Percentiles rank a stretch among this genome's conserved stretches.
Conservation (phyloP, 2,329 filamentous ascomycete species). For the Paramyrothecium sp. region DNA sequence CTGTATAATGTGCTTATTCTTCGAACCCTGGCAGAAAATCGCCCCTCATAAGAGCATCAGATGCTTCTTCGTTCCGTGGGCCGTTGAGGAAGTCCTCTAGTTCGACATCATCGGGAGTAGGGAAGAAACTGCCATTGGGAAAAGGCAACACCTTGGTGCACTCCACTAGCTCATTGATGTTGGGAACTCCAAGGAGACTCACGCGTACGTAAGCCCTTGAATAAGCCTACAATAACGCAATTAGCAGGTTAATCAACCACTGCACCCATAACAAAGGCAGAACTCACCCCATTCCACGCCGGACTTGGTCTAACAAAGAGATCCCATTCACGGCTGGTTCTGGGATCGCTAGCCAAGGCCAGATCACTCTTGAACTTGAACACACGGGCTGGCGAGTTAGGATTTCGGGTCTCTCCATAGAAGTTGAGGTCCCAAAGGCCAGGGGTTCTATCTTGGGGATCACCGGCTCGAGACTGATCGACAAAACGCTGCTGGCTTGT, state of each 20-base stretch:
- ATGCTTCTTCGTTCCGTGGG: background rate
- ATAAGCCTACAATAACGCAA: conserved; percentile 35
- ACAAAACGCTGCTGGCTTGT: conserved; percentile 45
- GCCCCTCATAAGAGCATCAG: conserved; percentile 1
- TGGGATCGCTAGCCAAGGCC: conserved; percentile 30
- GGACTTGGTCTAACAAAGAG: conserved; percentile 22
- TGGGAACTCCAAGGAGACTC: conserved; percentile 51
- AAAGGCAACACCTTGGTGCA: conserved; percentile 44
- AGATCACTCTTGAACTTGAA: conserved; percentile 40
- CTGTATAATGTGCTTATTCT: too few species aligned
- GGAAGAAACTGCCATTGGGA: conserved; percentile 19
- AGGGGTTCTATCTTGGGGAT: conserved; percentile 48
- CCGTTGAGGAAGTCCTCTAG: conserved; percentile 8
- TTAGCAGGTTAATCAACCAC: background rate
- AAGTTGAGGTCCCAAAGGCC: conserved; percentile 51
- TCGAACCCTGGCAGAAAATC: conserved; percentile 2
- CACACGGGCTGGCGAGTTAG: conserved; percentile 25
- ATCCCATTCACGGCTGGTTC: conserved; percentile 32
- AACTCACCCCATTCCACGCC: conserved; percentile 38
- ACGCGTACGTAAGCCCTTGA: conserved; percentile 49
- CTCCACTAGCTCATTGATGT: conserved; percentile 51
- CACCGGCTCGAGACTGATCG: conserved; percentile 33
- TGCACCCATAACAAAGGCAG: too few species aligned
- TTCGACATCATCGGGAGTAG: conserved; percentile 15
- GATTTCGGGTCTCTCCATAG: conserved; percentile 36